Evolutionary conservation across 805 yeast species (phyloP).

Genomic region (Lipomyces spencermartinsiae): DNA sequence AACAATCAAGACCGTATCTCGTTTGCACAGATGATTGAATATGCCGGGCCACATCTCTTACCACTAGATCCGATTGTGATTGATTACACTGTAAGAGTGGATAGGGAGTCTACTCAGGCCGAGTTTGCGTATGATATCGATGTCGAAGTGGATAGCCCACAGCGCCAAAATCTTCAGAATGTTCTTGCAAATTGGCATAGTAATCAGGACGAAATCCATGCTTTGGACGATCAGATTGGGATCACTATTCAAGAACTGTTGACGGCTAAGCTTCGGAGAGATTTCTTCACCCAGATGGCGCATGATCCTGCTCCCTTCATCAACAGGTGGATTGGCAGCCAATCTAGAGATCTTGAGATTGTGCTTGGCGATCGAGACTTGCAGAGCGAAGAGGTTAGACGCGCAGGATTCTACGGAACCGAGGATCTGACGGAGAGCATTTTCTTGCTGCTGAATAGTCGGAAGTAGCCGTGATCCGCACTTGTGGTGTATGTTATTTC

Average conservation of each 20-base stretch:
- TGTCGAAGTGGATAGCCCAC: conserved; percentile 56
- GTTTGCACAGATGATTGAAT: conserved; percentile 74
- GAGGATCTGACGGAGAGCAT: conserved; percentile 76
- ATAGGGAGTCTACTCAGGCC: conserved; percentile 61
- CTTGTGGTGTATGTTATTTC: not conserved
- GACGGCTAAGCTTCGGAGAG: conserved; percentile 66
- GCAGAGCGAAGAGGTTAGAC: conserved; percentile 86
- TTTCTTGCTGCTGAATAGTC: conserved; percentile 49
- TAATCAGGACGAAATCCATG: conserved; percentile 51
- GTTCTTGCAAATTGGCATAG: conserved; percentile 51
- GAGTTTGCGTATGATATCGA: conserved; percentile 74
- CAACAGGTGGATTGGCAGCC: conserved; percentile 75
- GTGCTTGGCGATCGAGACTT: conserved; percentile 88
- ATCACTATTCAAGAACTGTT: conserved; percentile 59
- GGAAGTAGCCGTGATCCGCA: not conserved
- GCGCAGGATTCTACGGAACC: conserved; percentile 80
- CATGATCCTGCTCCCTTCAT: conserved; percentile 80
- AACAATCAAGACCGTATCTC: conserved; percentile 58
- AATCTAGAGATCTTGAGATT: conserved; percentile 82
- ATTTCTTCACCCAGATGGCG: conserved; percentile 75
- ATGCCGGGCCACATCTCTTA: conserved; percentile 67
- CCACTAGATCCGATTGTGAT: conserved; percentile 83
- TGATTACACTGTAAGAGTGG: conserved; percentile 77
- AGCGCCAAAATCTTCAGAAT: conserved; percentile 44
- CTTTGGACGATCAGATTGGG: conserved; percentile 54